A percentile compares a stretch with the other conserved stretches of the same genome.
phyloP scores from a whole-genome alignment of 345 rosid genomes.

The Reutealis trisperma region DNA sequence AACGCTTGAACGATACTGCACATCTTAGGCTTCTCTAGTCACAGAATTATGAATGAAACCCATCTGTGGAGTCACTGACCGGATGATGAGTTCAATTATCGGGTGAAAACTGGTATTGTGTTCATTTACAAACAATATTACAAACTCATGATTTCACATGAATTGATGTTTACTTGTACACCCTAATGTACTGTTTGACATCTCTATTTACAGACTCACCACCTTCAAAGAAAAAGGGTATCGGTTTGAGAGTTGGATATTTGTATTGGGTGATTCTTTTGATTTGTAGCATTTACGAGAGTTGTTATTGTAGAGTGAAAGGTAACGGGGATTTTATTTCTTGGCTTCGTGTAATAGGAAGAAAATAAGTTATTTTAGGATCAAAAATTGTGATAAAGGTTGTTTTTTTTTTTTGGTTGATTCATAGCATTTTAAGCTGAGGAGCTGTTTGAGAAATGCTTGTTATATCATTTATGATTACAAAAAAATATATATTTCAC shows the following conservation, averaged over 20 bases:
- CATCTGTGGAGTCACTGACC: slow-evolving; percentile 2
- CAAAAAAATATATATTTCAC: no score
- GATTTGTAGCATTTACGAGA: slow-evolving; percentile 34
- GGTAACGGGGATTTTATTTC: slow-evolving; percentile 14
- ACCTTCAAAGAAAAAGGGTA: slow-evolving; percentile 23
- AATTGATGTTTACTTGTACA: slow-evolving; percentile 14
- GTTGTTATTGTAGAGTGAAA: slow-evolving; percentile 29
- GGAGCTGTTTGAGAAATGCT: not conserved
- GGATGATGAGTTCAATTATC: slow-evolving; percentile 18
- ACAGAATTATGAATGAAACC: slow-evolving; percentile 5
- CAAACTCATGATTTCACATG: slow-evolving; percentile 7
- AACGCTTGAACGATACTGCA: slow-evolving; percentile 79
- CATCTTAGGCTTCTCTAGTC: slow-evolving; percentile 84
- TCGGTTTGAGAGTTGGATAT: slow-evolving; percentile 30
- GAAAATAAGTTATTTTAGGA: slow-evolving; percentile 24
- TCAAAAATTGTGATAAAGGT: not conserved
- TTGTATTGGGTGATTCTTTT: slow-evolving; percentile 42
- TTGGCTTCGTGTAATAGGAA: slow-evolving; percentile 16
- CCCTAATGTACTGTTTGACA: slow-evolving; percentile 35
- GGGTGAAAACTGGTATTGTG: slow-evolving; percentile 11
- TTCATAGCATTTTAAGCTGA: slow-evolving; percentile 9
- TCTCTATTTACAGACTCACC: slow-evolving; percentile 30
- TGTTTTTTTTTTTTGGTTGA: slow-evolving; percentile 8
- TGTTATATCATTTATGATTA: not conserved
- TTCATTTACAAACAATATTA: slow-evolving; percentile 16